Evolutionary conservation across 2,329 filamentous ascomycete genomes (phyloP).

Genomic region (Penicillium sumatraense): DNA sequence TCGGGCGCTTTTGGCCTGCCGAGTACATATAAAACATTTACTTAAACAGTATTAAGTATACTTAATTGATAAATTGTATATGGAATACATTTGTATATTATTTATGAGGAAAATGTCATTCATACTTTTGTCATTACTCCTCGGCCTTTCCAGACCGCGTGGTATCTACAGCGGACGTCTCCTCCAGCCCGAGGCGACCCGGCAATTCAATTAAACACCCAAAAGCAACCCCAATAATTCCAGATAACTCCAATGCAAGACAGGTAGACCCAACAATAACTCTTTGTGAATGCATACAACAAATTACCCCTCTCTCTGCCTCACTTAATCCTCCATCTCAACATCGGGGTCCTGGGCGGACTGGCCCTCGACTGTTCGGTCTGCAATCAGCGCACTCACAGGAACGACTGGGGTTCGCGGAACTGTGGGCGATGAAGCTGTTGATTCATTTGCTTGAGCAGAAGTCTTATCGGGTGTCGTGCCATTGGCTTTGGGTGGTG

Average conservation of each 20-base stretch:
- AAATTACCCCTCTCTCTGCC: background rate
- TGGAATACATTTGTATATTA: too few species aligned
- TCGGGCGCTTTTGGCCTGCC: background rate
- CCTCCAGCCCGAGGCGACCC: conserved; percentile 21
- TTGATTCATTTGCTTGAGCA: conserved; percentile 19
- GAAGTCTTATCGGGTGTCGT: conserved; percentile 21
- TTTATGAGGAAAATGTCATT: too few species aligned
- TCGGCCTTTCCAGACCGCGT: background rate
- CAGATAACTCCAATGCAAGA: conserved; percentile 29
- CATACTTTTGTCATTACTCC: too few species aligned
- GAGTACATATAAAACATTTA: background rate
- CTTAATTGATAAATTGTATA: too few species aligned
- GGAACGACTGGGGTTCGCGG: conserved; percentile 47
- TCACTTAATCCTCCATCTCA: conserved; percentile 54
- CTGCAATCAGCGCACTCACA: conserved; percentile 59
- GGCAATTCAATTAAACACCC: conserved; percentile 4
- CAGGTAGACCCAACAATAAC: conserved; percentile 13
- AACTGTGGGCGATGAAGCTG: conserved; percentile 29
- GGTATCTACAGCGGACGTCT: conserved; percentile 9
- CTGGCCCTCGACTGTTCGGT: conserved; percentile 55
- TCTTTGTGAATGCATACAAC: background rate
- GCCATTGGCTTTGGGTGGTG: conserved; percentile 28
- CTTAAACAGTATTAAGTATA: background rate
- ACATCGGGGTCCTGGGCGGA: conserved; percentile 57
- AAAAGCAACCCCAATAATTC: conserved; percentile 12